Conservation (phyloP, 2,329 filamentous ascomycete genomes). For the Sarocladium oryzae region DNA sequence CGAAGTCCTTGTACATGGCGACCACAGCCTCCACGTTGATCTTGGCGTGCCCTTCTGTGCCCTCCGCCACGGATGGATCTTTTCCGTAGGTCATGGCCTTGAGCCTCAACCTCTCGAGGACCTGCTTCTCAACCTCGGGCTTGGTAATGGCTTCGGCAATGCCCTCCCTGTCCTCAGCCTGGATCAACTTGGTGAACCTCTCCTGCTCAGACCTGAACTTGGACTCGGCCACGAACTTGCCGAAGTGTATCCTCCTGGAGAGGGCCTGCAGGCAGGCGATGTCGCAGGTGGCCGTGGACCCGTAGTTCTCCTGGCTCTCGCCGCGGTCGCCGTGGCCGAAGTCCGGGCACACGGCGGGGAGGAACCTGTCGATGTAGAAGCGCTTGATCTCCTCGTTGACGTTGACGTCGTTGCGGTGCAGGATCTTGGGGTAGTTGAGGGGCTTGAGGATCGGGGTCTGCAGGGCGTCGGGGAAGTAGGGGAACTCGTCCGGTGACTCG, state of each 20-base stretch:
- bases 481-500: constrained; percentile 93
- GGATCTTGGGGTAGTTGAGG: constrained; percentile 78
- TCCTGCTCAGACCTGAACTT: constrained; percentile 85
- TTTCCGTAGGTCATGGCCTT: constrained; percentile 94
- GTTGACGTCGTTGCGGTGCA: constrained; percentile 84
- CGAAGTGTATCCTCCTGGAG: constrained; percentile 89
- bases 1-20: constrained; percentile 82
- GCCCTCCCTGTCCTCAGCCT: constrained; percentile 68
- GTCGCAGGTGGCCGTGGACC: constrained; percentile 84
- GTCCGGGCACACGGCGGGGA: constrained; percentile 76
- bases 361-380: constrained; percentile 75
- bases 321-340: constrained; percentile 73
- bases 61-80: constrained; percentile 63
- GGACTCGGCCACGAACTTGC: constrained; percentile 94
- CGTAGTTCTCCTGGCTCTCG: constrained; percentile 90
- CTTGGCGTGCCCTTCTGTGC: constrained; percentile 55
- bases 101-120: constrained; percentile 75
- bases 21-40: constrained; percentile 91
- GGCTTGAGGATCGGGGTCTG: constrained; percentile 79
- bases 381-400: constrained; percentile 82
- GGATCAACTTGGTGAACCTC: constrained; percentile 75
- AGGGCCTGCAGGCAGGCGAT: constrained; percentile 85
- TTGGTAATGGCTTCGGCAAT: constrained; percentile 92
- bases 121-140: constrained; percentile 79
- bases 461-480: constrained; percentile 84